phyloP scores from a whole-genome alignment of 805 yeast genomes.

The Grigorovia yakushimaensis region DNA sequence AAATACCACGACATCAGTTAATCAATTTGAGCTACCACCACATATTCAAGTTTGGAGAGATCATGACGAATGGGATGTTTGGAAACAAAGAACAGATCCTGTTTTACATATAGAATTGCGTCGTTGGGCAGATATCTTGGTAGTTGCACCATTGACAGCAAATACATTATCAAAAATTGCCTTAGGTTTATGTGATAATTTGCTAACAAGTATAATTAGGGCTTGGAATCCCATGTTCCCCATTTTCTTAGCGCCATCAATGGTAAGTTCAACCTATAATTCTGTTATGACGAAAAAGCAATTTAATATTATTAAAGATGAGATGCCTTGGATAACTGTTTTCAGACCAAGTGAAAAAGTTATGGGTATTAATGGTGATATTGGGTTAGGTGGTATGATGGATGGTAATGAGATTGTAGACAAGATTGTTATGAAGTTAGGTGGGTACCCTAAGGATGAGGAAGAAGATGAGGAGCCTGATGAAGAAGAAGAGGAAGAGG shows the following conservation, averaged over 20 bases:
- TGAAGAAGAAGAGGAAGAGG: constrained; percentile 32
- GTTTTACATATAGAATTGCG: constrained; percentile 89
- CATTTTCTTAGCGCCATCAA: constrained; percentile 83
- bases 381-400: constrained; percentile 98
- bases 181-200: constrained; percentile 83
- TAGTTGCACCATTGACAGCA: constrained; percentile 92
- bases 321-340: constrained; percentile 89
- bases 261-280: constrained; percentile 86
- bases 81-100: constrained; percentile 76
- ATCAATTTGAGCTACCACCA: constrained; percentile 46
- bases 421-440: constrained; percentile 60
- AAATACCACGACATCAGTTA: constrained; percentile 28
- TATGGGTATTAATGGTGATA: constrained; percentile 85
- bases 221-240: constrained; percentile 95
- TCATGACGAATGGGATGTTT: constrained; percentile 83
- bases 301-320: constrained; percentile 62
- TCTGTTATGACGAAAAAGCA: constrained; percentile 83
- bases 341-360: constrained; percentile 91
- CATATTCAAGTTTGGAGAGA: constrained; percentile 87
- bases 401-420: constrained; percentile 93
- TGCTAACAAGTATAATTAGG: constrained; percentile 81
- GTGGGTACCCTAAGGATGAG: constrained; percentile 47
- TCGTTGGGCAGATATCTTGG: constrained; percentile 89
- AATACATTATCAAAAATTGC: constrained; percentile 84
- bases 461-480: constrained; percentile 39